Base-by-base conservation (phyloP, 1,284 basidiomycete genomes). In the Cutaneotrichosporon cavernicola region DNA sequence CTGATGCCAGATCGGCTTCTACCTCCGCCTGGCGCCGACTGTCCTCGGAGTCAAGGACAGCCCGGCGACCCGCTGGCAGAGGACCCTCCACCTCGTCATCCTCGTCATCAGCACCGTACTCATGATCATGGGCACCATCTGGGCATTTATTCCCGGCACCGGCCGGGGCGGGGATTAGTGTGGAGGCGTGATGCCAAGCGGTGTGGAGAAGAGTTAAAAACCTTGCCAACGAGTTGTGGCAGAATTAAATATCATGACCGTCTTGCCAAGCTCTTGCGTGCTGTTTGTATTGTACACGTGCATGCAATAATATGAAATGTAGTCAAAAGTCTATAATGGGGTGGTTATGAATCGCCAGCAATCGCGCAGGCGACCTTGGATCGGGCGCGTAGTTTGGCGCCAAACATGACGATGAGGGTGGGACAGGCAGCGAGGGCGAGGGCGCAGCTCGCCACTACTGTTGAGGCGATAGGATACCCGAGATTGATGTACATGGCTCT, bases 91-190 rank as follows among this genome's bases (percentile, higher is more conserved):
- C 72, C 84, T 78, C 31, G 66, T 81, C 18, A 72, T 92, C 22
- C 73, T 95, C 18, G 74, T 81, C 0, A 67, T 86, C 18, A 87
- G 85, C 31, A 76, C 83, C 46, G 78, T 84, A n/a, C 89, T 93
- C 87, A 90, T 90, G 31, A 75, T 86, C 10, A 89, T 89, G 85
- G 92, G 92, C 4, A 95, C 92, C 1, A 78, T 83, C 1, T 88
- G 88, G 68, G 88, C 88, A 10, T 87, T 92, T 70, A 58, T 81
- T n/a, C 78, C 81, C 36, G 30, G 36, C 31, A 46, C 61, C 1
- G 63, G 58, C 22, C 43, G 63, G 52, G 56, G 52, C 16, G 8
- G 16, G 43, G 43, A 46, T 6, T 46, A 46, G 43, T 26, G 26
- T 26, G 26, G 26, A 26, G 26, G 26, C 26, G 26, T 26, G 26